Evolutionary conservation across 768 basidiomycete genomes (phyloP), one percentile per base, ranked within the genome.

Genomic region (Solioccasus polychromus): DNA sequence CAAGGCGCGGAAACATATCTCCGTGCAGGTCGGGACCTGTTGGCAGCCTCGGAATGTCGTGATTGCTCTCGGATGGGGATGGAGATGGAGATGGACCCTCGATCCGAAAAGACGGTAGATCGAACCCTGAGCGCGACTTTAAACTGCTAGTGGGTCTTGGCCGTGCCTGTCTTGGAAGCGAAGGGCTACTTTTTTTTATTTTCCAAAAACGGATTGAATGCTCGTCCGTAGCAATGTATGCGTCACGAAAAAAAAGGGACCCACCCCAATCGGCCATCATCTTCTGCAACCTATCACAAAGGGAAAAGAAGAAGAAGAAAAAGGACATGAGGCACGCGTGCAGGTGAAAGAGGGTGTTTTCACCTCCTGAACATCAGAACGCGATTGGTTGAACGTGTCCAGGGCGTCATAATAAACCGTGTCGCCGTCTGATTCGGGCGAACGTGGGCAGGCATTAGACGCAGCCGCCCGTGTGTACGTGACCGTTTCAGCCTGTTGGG

Each of bases 351-450:
- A n/a, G n/a, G n/a, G n/a, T n/a, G n/a, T n/a, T n/a, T n/a, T n/a
- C n/a, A n/a, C n/a, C n/a, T n/a, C n/a, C n/a, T 25, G 42, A 47
- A 36, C 19, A 42, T 1, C n/a, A n/a, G 48, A 47, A 34, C 19
- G 43, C 8, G 47, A 50, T 8, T n/a, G 11, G 40, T 46, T 44
- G 11, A 54, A 14, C 15, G 45, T 42, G 11, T 60, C 61, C 25
- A 63, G 6, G 17, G 58, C 53, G 20, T 58, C 53, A 44, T 58
- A 63, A 44, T 63, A 60, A n/a, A 63, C 25, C 1, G 61, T 63
- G 22, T n/a, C n/a, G n/a, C 32, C 41, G 12, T 45, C 39, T 1
- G 62, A 59, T 17, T 14, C 19, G 4, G 50, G 39, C 19, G 44
- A 51, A 35, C 41, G 46, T 2, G 34, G 25, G 15, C 15, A 14